phyloP scores from a whole-genome alignment of 2,329 filamentous ascomycete species.

The Claviceps sorghi region DNA sequence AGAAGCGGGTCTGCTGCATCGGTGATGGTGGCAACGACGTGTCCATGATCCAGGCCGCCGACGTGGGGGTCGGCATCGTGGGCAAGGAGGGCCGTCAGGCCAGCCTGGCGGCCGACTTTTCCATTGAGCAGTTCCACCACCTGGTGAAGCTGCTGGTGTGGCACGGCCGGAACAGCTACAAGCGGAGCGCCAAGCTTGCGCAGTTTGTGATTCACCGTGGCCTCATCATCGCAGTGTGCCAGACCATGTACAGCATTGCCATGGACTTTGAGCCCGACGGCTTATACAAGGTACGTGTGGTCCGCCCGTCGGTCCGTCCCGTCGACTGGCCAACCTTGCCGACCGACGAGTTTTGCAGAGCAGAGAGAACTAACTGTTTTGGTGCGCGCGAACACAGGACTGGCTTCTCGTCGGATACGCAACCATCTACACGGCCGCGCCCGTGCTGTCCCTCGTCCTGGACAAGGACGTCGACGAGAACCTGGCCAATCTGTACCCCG shows the following conservation, averaged over 20 bases:
- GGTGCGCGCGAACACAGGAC: constrained; percentile 40
- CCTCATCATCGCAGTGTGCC: constrained; percentile 85
- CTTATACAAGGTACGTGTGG: constrained; percentile 61
- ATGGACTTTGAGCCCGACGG: constrained; percentile 86
- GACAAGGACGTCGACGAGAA: constrained; percentile 92
- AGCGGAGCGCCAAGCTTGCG: constrained; percentile 83
- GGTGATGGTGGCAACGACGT: constrained; percentile 98
- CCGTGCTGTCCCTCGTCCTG: constrained; percentile 84
- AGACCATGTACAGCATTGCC: constrained; percentile 94
- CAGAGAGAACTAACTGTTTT: constrained; percentile 14
- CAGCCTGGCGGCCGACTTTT: constrained; percentile 89
- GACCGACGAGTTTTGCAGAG: neutral
- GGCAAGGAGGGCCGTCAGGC: constrained; percentile 96
- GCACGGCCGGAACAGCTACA: constrained; percentile 97
- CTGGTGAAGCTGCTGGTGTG: constrained; percentile 95
- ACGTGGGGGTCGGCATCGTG: constrained; percentile 94
- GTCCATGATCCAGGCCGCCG: constrained; percentile 96
- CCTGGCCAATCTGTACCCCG: constrained; percentile 86
- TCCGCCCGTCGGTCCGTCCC: neutral
- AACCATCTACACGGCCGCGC: constrained; percentile 85
- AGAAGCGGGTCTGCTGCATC: constrained; percentile 93
- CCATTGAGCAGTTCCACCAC: constrained; percentile 88
- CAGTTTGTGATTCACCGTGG: constrained; percentile 98
- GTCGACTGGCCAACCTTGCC: neutral
- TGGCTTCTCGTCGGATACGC: constrained; percentile 96